These are phyloP conservation scores for Paulownia fortunei DNA, from an alignment of 257 asterid genomes.

Conservation along the genomic window DNA sequence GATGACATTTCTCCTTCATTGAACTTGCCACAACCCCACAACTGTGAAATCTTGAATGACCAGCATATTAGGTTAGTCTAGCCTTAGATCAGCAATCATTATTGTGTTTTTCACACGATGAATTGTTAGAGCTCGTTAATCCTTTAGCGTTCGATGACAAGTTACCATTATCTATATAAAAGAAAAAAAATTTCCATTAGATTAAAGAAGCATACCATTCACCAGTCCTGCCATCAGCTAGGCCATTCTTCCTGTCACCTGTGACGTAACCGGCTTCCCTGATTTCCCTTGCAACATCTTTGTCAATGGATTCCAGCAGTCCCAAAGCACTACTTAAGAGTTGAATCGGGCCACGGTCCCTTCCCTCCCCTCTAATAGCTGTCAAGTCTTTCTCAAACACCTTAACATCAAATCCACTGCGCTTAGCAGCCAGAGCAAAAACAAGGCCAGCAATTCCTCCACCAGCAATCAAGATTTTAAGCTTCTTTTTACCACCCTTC, in stretches of 20 bases:
- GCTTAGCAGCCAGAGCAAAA: conserved; percentile 61
- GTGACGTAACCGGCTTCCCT: conserved; percentile 56
- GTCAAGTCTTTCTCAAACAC: conserved; percentile 69
- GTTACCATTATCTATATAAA: too few relatives aligned
- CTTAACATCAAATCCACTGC: conserved; percentile 55
- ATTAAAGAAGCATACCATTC: conserved; percentile 46
- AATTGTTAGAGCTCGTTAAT: too few relatives aligned
- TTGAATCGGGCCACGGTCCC: conserved; percentile 68
- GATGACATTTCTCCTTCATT: too few relatives aligned
- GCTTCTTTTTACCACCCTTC: conserved; percentile 27
- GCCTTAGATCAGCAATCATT: too few relatives aligned
- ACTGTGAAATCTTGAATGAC: too few relatives aligned
- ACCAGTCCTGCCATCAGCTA: conserved; percentile 62
- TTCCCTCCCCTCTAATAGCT: conserved; percentile 62
- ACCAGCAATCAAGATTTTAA: conserved; percentile 59
- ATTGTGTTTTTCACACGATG: too few relatives aligned
- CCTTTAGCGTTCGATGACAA: too few relatives aligned
- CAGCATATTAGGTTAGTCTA: too few relatives aligned
- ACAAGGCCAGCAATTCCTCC: conserved; percentile 71
- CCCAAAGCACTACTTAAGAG: conserved; percentile 63
- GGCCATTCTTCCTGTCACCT: conserved; percentile 57
- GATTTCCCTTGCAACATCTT: conserved; percentile 53
- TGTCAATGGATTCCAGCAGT: conserved; percentile 59
- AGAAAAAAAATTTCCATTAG: not conserved
- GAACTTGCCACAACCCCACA: too few relatives aligned